A percentile compares a stretch with the other conserved stretches of the same genome.
Evolutionary conservation across 768 basidiomycete genomes (phyloP).

Genomic region (Nidularia sp.): DNA sequence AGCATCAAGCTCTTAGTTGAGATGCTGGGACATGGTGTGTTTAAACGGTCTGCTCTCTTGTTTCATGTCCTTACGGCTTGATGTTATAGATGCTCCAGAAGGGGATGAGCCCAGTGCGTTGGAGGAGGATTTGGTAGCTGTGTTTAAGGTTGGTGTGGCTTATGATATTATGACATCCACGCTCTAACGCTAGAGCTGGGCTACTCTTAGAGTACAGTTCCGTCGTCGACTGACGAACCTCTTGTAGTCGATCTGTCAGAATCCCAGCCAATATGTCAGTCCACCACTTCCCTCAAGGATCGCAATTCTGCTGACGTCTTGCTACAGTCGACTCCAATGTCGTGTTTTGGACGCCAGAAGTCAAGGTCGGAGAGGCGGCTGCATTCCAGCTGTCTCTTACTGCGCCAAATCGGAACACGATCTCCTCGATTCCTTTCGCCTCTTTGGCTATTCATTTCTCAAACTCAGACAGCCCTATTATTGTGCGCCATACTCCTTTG

Average conservation of each 20-base stretch:
- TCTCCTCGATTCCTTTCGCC: conserved; percentile 59
- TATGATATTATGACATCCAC: not conserved
- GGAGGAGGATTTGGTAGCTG: conserved; percentile 69
- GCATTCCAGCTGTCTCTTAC: conserved; percentile 74
- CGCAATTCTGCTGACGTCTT: not conserved
- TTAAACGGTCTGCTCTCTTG: not conserved
- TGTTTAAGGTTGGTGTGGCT: conserved; percentile 54
- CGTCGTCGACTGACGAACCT: conserved; percentile 49
- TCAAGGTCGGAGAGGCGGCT: conserved; percentile 53
- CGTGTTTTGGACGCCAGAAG: conserved; percentile 69
- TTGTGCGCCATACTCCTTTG: conserved; percentile 39
- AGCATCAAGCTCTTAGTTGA: conserved; percentile 77
- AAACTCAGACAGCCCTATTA: conserved; percentile 36
- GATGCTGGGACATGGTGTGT: conserved; percentile 74
- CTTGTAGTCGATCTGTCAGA: conserved; percentile 63
- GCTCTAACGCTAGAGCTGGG: too few species aligned
- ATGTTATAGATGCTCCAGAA: conserved; percentile 26
- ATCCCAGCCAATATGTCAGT: conserved; percentile 58
- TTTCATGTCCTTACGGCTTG: not conserved
- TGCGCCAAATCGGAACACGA: conserved; percentile 41
- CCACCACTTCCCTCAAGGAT: conserved; percentile 2
- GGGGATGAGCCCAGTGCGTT: conserved; percentile 45
- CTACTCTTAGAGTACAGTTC: conserved; percentile 59
- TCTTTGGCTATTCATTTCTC: conserved; percentile 60
- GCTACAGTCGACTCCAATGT: conserved; percentile 57